These are phyloP conservation scores for Macrolepiota dolichaula DNA, from an alignment of 768 basidiomycete genomes.

Conservation along the genomic window DNA sequence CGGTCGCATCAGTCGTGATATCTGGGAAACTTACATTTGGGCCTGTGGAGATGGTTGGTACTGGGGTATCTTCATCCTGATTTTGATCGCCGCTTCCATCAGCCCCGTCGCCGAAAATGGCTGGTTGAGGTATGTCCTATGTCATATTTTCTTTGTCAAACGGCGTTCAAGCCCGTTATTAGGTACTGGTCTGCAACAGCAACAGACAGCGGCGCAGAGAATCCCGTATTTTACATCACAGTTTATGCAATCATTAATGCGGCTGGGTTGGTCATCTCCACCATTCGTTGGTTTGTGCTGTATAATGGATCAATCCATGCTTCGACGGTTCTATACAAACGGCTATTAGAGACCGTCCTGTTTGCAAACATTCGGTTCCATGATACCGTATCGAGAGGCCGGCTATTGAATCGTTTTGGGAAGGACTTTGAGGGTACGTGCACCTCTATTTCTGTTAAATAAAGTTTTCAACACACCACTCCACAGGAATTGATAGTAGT, in stretches of 20 bases:
- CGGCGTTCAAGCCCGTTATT: not conserved
- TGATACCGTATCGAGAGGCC: constrained; percentile 85
- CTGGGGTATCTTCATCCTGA: constrained; percentile 54
- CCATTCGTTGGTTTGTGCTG: constrained; percentile 66
- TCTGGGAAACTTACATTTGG: constrained; percentile 50
- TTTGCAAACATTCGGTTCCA: constrained; percentile 92
- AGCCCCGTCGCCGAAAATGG: constrained; percentile 70
- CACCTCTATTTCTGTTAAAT: not conserved
- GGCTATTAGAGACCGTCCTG: constrained; percentile 72
- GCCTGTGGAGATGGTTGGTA: constrained; percentile 45
- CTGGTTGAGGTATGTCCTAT: constrained; percentile 50
- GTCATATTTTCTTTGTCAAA: constrained; percentile 5
- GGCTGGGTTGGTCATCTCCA: constrained; percentile 47
- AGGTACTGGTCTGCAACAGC: constrained; percentile 57
- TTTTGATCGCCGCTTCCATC: constrained; percentile 54
- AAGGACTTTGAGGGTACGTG: constrained; percentile 78
- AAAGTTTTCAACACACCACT: constrained; percentile 14
- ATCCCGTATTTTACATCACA: constrained; percentile 59
- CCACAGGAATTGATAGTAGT: constrained; percentile 71
- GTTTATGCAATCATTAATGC: constrained; percentile 59
- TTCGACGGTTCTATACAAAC: constrained; percentile 71
- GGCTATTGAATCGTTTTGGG: constrained; percentile 79
- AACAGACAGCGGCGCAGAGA: constrained; percentile 35
- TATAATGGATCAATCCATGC: constrained; percentile 85
- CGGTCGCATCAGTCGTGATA: constrained; percentile 61